Evolutionary conservation across 2,329 filamentous ascomycete species (phyloP).

Genomic region (Apiospora rasikravindrae): DNA sequence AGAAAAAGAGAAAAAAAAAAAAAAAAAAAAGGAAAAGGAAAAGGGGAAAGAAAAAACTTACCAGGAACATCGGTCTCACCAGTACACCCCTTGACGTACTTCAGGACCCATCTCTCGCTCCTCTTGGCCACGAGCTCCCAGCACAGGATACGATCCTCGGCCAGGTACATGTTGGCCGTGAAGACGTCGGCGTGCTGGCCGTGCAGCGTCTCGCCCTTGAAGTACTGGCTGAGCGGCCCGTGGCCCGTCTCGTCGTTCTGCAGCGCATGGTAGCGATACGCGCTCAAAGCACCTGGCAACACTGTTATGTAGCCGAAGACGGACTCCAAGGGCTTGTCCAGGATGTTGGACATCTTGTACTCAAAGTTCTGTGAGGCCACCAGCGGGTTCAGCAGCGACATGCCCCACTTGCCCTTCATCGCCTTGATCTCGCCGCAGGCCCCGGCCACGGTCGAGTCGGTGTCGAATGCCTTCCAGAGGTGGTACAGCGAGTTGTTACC

Average conservation of each 20-base stretch:
- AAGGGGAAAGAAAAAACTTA: conserved; percentile 51
- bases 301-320: conserved; percentile 98
- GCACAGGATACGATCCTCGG: conserved; percentile 95
- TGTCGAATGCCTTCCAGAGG: conserved; percentile 98
- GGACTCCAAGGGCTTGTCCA: conserved; percentile 96
- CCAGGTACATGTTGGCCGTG: conserved; percentile 98
- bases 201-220: conserved; percentile 95
- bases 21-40: neutral
- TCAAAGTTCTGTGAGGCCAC: conserved; percentile 98
- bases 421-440: conserved; percentile 99
- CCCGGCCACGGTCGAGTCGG: conserved; percentile 94
- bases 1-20: no score
- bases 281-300: conserved; percentile 96
- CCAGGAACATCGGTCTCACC: conserved; percentile 98
- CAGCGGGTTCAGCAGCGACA: conserved; percentile 88
- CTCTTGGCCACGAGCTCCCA: conserved; percentile 97
- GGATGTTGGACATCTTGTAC: conserved; percentile 99
- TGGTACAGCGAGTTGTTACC: conserved; percentile 92
- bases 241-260: conserved; percentile 97
- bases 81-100: conserved; percentile 95
- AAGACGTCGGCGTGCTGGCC: conserved; percentile 89
- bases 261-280: conserved; percentile 90
- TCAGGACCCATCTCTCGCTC: conserved; percentile 93
- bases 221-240: conserved; percentile 95
- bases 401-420: conserved; percentile 85